Percentiles rank a stretch among this genome's conserved stretches.
Evolutionary conservation across 257 asterid species (phyloP).

Genomic region (Henckelia pumila): DNA sequence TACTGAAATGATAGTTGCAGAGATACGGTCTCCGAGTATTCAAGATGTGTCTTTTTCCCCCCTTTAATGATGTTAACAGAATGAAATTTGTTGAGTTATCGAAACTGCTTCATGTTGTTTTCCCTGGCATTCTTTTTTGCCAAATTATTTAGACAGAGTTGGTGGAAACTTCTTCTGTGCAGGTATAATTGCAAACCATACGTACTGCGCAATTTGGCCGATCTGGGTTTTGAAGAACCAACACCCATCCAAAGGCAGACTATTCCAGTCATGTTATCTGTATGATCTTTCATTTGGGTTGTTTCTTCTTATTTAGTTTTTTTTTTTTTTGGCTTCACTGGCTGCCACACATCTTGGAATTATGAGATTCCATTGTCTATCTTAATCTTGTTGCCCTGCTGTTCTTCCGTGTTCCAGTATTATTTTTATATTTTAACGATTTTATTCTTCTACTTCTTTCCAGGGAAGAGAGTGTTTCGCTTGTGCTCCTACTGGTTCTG

Average conservation of each 20-base stretch:
- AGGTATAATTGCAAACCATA: conserved; percentile 68
- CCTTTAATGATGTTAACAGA: not conserved
- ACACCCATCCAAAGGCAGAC: conserved; percentile 99
- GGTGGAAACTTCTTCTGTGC: conserved; percentile 27
- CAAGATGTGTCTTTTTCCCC: not conserved
- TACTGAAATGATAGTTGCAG: not conserved
- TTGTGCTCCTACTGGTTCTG: conserved; percentile 95
- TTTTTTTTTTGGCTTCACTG: conserved; percentile 1
- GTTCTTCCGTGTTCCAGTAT: not conserved
- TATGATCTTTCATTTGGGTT: conserved; percentile 57
- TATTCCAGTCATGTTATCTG: conserved; percentile 83
- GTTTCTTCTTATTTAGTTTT: conserved; percentile 8
- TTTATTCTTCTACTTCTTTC: conserved; percentile 4
- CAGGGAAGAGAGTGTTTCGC: conserved; percentile 97
- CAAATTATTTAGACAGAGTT: not conserved
- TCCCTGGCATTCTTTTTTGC: not conserved
- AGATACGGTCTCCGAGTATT: not conserved
- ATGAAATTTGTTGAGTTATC: not conserved
- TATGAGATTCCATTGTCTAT: conserved; percentile 4
- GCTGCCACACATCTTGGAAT: conserved; percentile 5
- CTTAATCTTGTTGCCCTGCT: conserved; percentile 14
- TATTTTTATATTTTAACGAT: too few relatives aligned
- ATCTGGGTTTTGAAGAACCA: conserved; percentile 78
- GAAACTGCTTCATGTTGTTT: not conserved
- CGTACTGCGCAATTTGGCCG: conserved; percentile 60